Evolutionary conservation across 2,329 filamentous ascomycete genomes (phyloP), one percentile per base, ranked within the genome.

Genomic region (Trichoderma aggressivum): DNA sequence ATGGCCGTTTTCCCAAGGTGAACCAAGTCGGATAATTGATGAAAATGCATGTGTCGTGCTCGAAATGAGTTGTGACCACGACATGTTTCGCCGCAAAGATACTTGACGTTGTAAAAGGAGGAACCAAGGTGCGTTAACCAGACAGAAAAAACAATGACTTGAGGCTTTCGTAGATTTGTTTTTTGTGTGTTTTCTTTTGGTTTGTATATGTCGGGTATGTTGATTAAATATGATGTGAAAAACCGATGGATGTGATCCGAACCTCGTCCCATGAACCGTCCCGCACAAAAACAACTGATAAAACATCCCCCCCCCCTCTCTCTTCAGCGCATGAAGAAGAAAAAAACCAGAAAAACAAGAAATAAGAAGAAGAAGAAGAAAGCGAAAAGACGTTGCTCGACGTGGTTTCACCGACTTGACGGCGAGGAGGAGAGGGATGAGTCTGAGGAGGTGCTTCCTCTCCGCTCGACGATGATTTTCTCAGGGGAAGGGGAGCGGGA

Each of bases 381-480:
- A 1, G 8, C 14, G 24, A 64, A 14, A 24, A 32, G 12, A 10
- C 10, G 7, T 10, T 50, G 16, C 7, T 18, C 32, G 26, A 5
- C 14, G 24, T 36, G 14, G n/a, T 56, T 28, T 67, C 34, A 72
- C 53, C 34, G 65, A 50, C 70, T 21, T 24, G 53, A 36, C 3
- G 63, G 34, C 18, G 70, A 69, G 4, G 58, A 64, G 4, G 64
- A 69, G 1, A 70, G 32, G 1, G 63, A 47, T 28, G 68, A 72
- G 16, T 63, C 61, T 21, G 71, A 73, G 21, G 73, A 73, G 18
- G 59, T 60, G 43, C 71, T 71, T 39, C 72, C 62, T 76, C 80
- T 80, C 75, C 84, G 81, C 55, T 60, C 55, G 73, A 39, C 36
- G 36, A 39, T 84, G 82, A 81, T 83, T 74, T 86, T 84, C 75